Evolutionary conservation across 257 asterid genomes (phyloP), one percentile per base, ranked within the genome.

Genomic region (Solanum chilense): DNA sequence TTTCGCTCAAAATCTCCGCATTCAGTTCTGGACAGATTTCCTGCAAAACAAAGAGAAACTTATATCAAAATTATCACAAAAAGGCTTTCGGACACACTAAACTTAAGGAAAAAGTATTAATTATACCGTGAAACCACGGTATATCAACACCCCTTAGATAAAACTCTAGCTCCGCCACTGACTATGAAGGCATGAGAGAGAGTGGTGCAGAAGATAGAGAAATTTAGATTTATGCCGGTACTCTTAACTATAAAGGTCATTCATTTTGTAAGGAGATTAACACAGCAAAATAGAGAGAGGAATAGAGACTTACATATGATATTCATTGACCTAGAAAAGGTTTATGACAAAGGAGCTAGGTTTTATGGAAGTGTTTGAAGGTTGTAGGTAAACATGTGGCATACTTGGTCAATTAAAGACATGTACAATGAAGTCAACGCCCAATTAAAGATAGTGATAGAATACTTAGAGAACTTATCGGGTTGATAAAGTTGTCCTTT

Each of bases 161-260:
- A 29, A 29, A 29, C 29, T 29, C 29, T 29, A 29, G 62, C 4
- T 18, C 18, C 6, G 62, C 23, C 23, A 52, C 62, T 29, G 29
- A 18, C 1, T 52, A 52, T 52, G n/a, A 52, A 16, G 23, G n/a
- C 18, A 16, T 56, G 11, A 0, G n/a, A 56, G 64, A 18, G n/a
- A 1, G 64, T 56, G n/a, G 64, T 56, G n/a, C 0, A 18, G 11
- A 56, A 18, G 64, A 56, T 18, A 12, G n/a, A 56, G 0, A 2
- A 56, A 18, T 56, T 56, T 56, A 4, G 5, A 56, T 56, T 18
- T 18, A 56, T 56, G 11, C 64, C 3, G 7, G n/a, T n/a, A 18
- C 5, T 0, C 11, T 56, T 0, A 2, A 56, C 64, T 56, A 56
- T n/a, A 6, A 0, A 56, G 11, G 0, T 0, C 23, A 18, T 56